Percentiles rank a stretch among this genome's conserved stretches.
Evolutionary conservation across 441 rosid species (phyloP).

Genomic region (Bruguiera hainesii): DNA sequence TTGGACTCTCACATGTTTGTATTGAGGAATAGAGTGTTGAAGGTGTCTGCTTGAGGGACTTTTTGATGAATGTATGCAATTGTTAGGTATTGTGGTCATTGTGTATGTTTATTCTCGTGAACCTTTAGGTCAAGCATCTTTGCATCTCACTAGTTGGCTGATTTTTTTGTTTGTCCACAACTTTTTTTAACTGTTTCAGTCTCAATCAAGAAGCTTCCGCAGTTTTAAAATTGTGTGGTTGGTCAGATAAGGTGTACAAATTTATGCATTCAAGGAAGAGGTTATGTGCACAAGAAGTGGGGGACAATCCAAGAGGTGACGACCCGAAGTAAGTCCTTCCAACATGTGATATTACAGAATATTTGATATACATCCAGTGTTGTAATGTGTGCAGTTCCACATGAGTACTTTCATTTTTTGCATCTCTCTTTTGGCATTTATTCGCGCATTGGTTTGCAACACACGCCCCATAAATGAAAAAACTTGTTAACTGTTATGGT

Average conservation of each 20-base stretch:
- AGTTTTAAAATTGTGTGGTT: slow-evolving; percentile 62
- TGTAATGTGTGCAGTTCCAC: not conserved
- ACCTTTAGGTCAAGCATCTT: too few relatives aligned
- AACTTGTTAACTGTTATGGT: too few relatives aligned
- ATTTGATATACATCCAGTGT: not conserved
- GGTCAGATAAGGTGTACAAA: slow-evolving; percentile 51
- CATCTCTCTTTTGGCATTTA: too few relatives aligned
- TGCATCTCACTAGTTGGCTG: not conserved
- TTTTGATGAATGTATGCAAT: not conserved
- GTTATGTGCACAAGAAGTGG: slow-evolving; percentile 34
- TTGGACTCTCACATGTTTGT: not conserved
- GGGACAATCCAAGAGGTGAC: slow-evolving; percentile 26
- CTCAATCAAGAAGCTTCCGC: slow-evolving; percentile 54
- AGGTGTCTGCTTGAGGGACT: not conserved
- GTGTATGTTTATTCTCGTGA: too few relatives aligned
- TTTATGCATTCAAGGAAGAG: slow-evolving; percentile 69
- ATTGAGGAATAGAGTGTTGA: not conserved
- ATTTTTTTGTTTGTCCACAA: slow-evolving; percentile 1
- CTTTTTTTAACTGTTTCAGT: slow-evolving; percentile 36
- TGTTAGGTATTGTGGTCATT: too few relatives aligned
- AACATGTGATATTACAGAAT: not conserved
- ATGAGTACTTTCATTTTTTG: too few relatives aligned
- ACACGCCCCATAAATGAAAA: too few relatives aligned
- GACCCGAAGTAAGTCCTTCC: slow-evolving; percentile 58
- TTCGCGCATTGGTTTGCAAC: too few relatives aligned